Evolutionary conservation across 2,329 filamentous ascomycete genomes (phyloP).

Genomic region (Pseudocercospora musae): DNA sequence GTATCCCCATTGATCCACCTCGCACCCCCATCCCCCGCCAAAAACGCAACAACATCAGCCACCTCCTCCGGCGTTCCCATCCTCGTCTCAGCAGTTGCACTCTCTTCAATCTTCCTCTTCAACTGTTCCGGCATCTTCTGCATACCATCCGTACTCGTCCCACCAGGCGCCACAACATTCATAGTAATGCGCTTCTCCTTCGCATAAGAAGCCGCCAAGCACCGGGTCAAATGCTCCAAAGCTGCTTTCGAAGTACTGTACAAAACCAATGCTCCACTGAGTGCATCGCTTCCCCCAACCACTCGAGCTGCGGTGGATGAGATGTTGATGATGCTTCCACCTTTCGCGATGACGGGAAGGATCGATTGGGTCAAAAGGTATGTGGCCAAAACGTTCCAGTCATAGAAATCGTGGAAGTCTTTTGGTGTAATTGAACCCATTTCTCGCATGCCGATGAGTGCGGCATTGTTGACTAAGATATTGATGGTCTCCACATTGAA

Average conservation of each 20-base stretch:
- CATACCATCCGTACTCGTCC: conserved; percentile 5
- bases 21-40: conserved; percentile 43
- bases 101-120: conserved; percentile 53
- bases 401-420: conserved; percentile 53
- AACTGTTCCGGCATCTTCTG: conserved; percentile 52
- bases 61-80: conserved; percentile 54
- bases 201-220: conserved; percentile 57
- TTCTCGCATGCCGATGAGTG: neutral
- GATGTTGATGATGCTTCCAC: conserved; percentile 58
- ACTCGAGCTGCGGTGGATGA: conserved; percentile 51
- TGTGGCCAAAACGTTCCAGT: conserved; percentile 55
- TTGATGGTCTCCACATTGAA: conserved; percentile 35
- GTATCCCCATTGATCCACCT: conserved; percentile 14
- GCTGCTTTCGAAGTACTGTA: conserved; percentile 60
- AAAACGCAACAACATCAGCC: conserved; percentile 53
- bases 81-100: conserved; percentile 51
- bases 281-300: conserved; percentile 25
- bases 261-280: conserved; percentile 40
- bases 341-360: conserved; percentile 48
- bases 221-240: conserved; percentile 58
- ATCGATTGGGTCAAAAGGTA: conserved; percentile 54
- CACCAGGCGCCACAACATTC: conserved; percentile 58
- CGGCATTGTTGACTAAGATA: conserved; percentile 45
- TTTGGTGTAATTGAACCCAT: conserved; percentile 37
- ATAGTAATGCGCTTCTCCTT: conserved; percentile 55